Percentiles rank a stretch among this genome's conserved stretches.
These are phyloP conservation scores for Scutellaria baicalensis DNA, from an alignment of 257 asterid species.

Conservation along the genomic window DNA sequence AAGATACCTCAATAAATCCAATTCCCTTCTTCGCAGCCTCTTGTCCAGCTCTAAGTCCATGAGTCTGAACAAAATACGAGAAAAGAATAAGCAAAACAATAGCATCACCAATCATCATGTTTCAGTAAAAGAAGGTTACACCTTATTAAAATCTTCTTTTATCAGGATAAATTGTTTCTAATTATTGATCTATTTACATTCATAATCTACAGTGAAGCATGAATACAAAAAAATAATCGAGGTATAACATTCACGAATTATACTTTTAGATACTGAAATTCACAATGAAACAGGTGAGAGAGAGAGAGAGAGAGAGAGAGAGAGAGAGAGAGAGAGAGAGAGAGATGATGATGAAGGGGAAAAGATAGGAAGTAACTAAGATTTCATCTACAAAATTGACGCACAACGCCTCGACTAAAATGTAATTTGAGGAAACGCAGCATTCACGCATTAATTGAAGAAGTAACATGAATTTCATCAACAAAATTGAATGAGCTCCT, in stretches of 20 bases:
- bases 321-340: no score
- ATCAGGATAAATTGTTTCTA: background rate
- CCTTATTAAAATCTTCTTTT: background rate
- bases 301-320: no score
- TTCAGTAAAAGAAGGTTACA: background rate
- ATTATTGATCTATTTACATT: background rate
- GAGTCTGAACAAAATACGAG: conserved; percentile 43
- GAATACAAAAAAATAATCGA: no score
- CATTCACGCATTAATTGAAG: no score
- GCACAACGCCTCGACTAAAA: no score
- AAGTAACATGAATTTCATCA: background rate
- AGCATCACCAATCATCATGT: background rate
- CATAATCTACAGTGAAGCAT: background rate
- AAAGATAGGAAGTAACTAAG: background rate
- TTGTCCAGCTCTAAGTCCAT: conserved; percentile 70
- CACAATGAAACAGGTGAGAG: background rate
- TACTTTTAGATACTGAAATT: background rate
- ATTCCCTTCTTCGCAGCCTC: conserved; percentile 52
- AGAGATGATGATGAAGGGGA: background rate
- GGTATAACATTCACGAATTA: background rate
- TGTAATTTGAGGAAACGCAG: no score
- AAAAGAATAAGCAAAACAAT: background rate
- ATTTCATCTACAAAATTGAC: background rate
- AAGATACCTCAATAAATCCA: conserved; percentile 63
- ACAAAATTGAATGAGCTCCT: background rate